These are phyloP conservation scores for Solanum etuberosum DNA, from an alignment of 257 asterid genomes.

Conservation along the genomic window DNA sequence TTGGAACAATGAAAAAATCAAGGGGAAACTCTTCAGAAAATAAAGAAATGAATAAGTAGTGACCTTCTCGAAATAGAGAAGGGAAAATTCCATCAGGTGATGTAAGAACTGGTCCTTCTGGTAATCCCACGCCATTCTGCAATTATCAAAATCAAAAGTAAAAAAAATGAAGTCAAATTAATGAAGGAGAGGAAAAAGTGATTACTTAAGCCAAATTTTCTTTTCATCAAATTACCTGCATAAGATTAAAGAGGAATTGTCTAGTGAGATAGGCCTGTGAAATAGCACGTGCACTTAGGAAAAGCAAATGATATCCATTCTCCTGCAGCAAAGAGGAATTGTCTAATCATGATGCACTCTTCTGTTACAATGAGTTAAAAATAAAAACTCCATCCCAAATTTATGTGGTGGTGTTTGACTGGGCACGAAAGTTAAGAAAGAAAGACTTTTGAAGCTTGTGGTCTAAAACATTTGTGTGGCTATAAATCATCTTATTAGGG, in stretches of 20 bases:
- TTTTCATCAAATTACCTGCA: conserved; percentile 47
- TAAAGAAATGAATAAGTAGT: neutral
- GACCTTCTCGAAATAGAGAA: conserved; percentile 95
- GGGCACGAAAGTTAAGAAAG: neutral
- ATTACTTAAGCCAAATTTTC: neutral
- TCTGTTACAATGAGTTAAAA: neutral
- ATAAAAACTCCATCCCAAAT: neutral
- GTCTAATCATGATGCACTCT: neutral
- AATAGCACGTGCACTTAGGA: conserved; percentile 94
- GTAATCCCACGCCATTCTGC: conserved; percentile 90
- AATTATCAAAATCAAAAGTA: neutral
- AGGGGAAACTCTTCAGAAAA: neutral
- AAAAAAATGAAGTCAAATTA: neutral
- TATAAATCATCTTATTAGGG: neutral
- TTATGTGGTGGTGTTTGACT: neutral
- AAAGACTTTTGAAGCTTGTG: neutral
- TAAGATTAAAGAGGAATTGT: conserved; percentile 69
- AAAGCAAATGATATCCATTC: conserved; percentile 88
- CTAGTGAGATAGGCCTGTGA: conserved; percentile 85
- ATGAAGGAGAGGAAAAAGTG: neutral
- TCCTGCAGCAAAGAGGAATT: conserved; percentile 50
- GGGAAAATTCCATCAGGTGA: conserved; percentile 99
- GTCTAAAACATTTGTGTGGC: neutral
- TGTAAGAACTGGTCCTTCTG: conserved; percentile 94
- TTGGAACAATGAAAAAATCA: neutral